Base-by-base conservation (phyloP, 2,329 filamentous ascomycete genomes). In the Xylaria sp. region DNA sequence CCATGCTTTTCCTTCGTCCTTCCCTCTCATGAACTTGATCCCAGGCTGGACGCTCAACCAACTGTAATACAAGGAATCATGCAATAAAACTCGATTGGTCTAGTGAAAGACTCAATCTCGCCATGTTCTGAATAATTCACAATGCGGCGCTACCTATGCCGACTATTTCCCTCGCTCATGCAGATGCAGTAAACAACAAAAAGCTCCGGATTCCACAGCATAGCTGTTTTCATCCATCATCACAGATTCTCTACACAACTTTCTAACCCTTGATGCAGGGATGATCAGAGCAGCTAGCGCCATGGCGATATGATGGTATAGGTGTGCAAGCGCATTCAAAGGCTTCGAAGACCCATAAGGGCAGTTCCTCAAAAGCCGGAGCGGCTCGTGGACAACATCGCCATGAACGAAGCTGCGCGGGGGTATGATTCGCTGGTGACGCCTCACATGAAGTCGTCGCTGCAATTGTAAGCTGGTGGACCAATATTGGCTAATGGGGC, bases 361-460 rank as follows among this genome's bases (percentile, higher is more conserved):
- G 54, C 17, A 53, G 40, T 44, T 44, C 42, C 64, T 44, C 7
- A 23, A 51, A 54, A 71, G 61, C 64, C 38, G 64, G 65, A 54
- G 59, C 54, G 10, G 62, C 63, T n/a, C 36, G 61, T 53, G 65
- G 61, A 44, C 53, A 59, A 56, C 48, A 63, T 46, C 40, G 59
- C 15, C 56, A 48, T 70, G 36, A 46, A 60, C 36, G 56, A 65
- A 69, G 68, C 71, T 68, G 70, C 67, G 62, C 64, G 56, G 69
- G 64, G 64, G 73, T 66, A 66, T 57, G 60, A 67, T 57, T 66
- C 56, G 63, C 46, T 48, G 69, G 57, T 58, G 57, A 56, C 67
- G 65, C 68, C 84, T 91, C 87, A 92, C 89, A 92, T 92, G 76
- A 92, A 92, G 80, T 92, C 90, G 74, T 90, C 89, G 77, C 90